Base-by-base conservation (phyloP, 169 alveolate genomes). In the Amoebophrya sp. region DNA sequence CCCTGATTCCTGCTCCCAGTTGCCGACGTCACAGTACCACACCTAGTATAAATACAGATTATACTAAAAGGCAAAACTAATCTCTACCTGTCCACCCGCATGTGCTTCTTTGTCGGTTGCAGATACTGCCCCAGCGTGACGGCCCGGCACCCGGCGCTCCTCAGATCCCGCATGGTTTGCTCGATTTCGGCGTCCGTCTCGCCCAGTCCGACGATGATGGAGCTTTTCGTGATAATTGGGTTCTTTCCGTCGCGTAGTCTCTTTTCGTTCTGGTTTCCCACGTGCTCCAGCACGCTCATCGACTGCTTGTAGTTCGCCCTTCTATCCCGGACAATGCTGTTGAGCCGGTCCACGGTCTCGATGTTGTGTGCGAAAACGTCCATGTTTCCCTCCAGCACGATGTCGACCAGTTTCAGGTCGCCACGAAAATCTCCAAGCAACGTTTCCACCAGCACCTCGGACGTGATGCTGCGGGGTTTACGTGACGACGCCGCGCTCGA, bases 301-400 rank as follows among this genome's bases (percentile, higher is more conserved):
- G 92, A 89, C 88, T 92, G 94, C 48, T 92, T 93, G 90, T 92
- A 92, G 40, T 92, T 92, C 41, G 94, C 94, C 89, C 94, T 89
- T n/a, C 89, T 89, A 88, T 92, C 94, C 48, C 94, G 70, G 45
- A 92, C 94, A 90, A 69, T 69, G 39, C 90, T 90, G 34, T 92
- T 92, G 41, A 92, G 88, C 40, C 94, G 90, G 34, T 91, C 90
- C 78, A 92, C 93, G 20, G 94, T 92, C 89, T 92, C 94, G 88
- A 92, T 92, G 69, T 92, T 92, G 69, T 92, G 94, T 29, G 94
- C 94, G 88, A 91, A 92, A 31, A 92, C 94, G 41, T 92, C 94
- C 90, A 92, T 45, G 88, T 93, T 93, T 69, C 94, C 91, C 42
- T 70, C 88, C 13, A 93, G 92, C 41, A 90, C 89, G 88, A 89